A percentile compares a stretch with the other conserved stretches of the same genome.
These are phyloP conservation scores for Fusarium sp. DNA, from an alignment of 2,329 filamentous ascomycete species.

Conservation along the genomic window DNA sequence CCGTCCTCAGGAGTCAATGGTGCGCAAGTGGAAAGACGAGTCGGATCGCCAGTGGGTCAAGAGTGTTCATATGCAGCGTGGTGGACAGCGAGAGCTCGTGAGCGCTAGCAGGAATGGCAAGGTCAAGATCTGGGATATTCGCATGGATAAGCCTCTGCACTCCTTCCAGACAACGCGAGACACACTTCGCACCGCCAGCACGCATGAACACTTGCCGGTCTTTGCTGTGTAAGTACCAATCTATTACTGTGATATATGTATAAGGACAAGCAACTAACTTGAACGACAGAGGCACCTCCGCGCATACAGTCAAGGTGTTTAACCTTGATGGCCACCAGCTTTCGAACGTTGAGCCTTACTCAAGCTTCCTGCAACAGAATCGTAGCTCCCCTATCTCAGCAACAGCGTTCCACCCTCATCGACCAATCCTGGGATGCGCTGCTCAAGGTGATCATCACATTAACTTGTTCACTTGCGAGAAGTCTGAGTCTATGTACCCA, in stretches of 20 bases:
- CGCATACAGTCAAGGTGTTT: slow-evolving; percentile 91
- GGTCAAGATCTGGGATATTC: slow-evolving; percentile 95
- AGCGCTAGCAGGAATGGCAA: slow-evolving; percentile 93
- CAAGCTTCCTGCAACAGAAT: slow-evolving; percentile 85
- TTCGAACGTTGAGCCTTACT: slow-evolving; percentile 89
- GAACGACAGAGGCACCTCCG: slow-evolving; percentile 80
- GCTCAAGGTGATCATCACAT: slow-evolving; percentile 90
- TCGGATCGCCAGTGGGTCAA: slow-evolving; percentile 89
- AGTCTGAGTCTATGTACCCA: slow-evolving; percentile 55
- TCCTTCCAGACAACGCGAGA: slow-evolving; percentile 81
- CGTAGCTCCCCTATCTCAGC: slow-evolving; percentile 85
- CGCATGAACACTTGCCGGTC: slow-evolving; percentile 96
- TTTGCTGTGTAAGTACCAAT: slow-evolving; percentile 83
- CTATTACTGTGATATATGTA: slow-evolving; percentile 2
- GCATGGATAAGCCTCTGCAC: slow-evolving; percentile 82
- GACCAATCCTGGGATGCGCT: slow-evolving; percentile 89
- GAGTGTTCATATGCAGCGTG: slow-evolving; percentile 95
- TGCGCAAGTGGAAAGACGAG: slow-evolving; percentile 97
- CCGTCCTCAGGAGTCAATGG: slow-evolving; percentile 89
- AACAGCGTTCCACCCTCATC: slow-evolving; percentile 95
- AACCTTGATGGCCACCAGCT: slow-evolving; percentile 86
- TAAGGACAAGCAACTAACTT: slow-evolving; percentile 47
- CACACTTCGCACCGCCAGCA: slow-evolving; percentile 85
- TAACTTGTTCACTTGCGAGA: slow-evolving; percentile 84
- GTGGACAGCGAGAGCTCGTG: slow-evolving; percentile 90